Evolutionary conservation across 805 yeast genomes (phyloP), one percentile per base, ranked within the genome.

Genomic region (Barnettozyma pratensis): DNA sequence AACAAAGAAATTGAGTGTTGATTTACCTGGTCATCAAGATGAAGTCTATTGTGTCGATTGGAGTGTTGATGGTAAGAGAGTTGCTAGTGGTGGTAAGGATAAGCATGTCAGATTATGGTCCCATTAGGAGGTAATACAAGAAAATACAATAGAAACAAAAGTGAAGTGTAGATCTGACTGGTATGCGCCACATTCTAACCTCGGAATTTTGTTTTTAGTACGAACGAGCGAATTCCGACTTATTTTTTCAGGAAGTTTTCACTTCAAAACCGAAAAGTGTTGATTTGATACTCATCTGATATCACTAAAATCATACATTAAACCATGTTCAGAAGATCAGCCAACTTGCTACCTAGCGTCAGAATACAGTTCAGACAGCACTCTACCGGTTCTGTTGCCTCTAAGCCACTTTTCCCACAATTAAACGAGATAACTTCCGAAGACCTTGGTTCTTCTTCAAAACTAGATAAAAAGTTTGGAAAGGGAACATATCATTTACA

Each of bases 51-150:
- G 97, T 0, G 97, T 94, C 4, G 99, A 94, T 61, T 94, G 99
- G 99, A 87, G 97, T 71, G 81, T 85, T 48, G 99, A 94, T 64
- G 99, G 99, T 41, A 79, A 79, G 55, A 76, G 84, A 56, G 98
- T 94, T 10, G 96, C 92, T n/a, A 87, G 97, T 64, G 99, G 98
- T 25, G 98, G 99, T 45, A 91, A 90, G 63, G 99, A 94, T 66
- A 94, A 91, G 66, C 85, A 85, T 76, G 90, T 94, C 27, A 77
- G 97, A 60, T 71, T 94, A 50, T 94, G 99, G 99, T 80, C 94
- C n/a, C 88, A 83, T 62, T 84, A 46, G 35, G 31, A 12, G 35
- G 4, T 26, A 26, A n/a, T 12, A 41, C 26, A 37, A 19, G 19
- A 19, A 19, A 19, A 19, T 19, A 19, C 19, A 19, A 19, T 19